phyloP scores from a whole-genome alignment of 306 rosid genomes.

The Quercus suber region DNA sequence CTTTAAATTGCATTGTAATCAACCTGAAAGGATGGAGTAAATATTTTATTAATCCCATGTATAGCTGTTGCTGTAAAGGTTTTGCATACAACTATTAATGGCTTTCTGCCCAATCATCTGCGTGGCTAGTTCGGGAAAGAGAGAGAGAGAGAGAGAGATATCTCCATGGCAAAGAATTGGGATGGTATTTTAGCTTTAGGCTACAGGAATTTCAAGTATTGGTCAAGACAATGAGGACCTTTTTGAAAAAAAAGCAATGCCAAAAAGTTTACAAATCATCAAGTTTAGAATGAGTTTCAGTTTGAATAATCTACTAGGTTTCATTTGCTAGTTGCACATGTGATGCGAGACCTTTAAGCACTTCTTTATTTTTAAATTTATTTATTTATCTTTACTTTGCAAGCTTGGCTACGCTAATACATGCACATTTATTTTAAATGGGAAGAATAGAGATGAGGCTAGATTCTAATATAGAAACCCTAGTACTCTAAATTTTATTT shows the following conservation, averaged over 20 bases:
- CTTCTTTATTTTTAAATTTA: background rate
- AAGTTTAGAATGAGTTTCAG: constrained; percentile 31
- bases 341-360: constrained; percentile 22
- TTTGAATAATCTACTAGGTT: constrained; percentile 23
- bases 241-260: constrained; percentile 33
- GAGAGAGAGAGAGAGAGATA: background rate
- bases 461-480: too few species aligned
- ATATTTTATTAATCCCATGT: too few species aligned
- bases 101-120: background rate
- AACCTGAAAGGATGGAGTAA: too few species aligned
- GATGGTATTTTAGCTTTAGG: background rate
- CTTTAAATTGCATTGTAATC: too few species aligned
- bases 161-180: background rate
- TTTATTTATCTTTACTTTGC: background rate
- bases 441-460: too few species aligned
- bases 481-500: too few species aligned
- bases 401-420: background rate
- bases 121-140: background rate
- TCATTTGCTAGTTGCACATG: constrained; percentile 34
- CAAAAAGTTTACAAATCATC: constrained; percentile 22
- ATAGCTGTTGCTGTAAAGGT: background rate
- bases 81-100: background rate
- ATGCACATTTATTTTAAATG: too few species aligned
- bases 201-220: constrained; percentile 13
- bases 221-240: constrained; percentile 38